Percentiles rank a stretch among this genome's conserved stretches.
Conservation (phyloP, 495 filamentous ascomycete genomes). For the Penicillium robsamsonii region DNA sequence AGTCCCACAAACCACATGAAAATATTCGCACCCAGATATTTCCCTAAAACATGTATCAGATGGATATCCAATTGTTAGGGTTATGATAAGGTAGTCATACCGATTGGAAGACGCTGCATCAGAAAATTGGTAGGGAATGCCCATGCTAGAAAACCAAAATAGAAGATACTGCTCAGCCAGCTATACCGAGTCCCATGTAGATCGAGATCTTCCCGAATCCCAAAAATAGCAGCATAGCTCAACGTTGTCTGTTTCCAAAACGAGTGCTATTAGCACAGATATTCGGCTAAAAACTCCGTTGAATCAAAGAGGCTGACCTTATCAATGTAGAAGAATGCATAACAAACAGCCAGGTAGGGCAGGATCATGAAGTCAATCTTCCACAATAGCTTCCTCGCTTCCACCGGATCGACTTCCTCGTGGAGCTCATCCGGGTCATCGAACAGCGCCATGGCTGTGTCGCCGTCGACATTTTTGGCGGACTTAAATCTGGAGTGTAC, state of each 20-base stretch:
- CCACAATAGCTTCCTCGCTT: conserved; percentile 49
- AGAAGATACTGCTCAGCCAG: conserved; percentile 51
- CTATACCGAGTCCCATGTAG: conserved; percentile 50
- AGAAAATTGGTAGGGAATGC: conserved; percentile 54
- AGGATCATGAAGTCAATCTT: conserved; percentile 56
- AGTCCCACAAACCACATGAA: conserved; percentile 49
- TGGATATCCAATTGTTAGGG: background rate
- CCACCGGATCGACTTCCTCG: conserved; percentile 48
- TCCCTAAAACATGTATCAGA: conserved; percentile 32
- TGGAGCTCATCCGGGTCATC: conserved; percentile 39
- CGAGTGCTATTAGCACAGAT: conserved; percentile 28
- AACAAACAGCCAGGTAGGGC: conserved; percentile 54
- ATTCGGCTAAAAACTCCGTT: no score
- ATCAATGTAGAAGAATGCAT: conserved; percentile 61
- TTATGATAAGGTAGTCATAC: conserved; percentile 17
- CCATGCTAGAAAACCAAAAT: conserved; percentile 50
- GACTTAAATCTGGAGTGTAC: conserved; percentile 29
- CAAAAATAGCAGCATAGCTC: conserved; percentile 59
- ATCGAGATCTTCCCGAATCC: conserved; percentile 48
- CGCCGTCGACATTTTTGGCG: conserved; percentile 36
- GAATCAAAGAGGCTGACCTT: conserved; percentile 31
- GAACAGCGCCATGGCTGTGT: conserved; percentile 47
- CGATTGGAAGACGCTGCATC: conserved; percentile 56
- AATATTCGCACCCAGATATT: conserved; percentile 59
- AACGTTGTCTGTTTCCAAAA: conserved; percentile 49